These are phyloP conservation scores for Mortierella sp. DNA, from an alignment of 371 early-diverging fungal genomes.

Conservation along the genomic window DNA sequence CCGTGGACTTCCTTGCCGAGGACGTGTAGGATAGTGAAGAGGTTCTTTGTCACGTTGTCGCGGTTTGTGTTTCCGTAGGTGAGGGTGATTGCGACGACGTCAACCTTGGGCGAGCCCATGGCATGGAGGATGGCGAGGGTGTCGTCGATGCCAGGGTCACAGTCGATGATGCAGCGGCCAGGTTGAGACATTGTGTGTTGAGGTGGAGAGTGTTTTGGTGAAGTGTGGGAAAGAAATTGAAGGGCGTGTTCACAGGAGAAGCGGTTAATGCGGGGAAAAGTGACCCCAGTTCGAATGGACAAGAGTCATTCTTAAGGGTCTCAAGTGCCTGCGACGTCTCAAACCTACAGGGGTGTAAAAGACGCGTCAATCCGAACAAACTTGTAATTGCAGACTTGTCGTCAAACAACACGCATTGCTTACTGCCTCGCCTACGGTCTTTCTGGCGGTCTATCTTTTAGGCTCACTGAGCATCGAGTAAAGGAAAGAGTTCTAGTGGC, in stretches of 20 bases:
- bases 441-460: not conserved
- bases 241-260: too few species aligned
- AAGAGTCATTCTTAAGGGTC: slow-evolving; percentile 3
- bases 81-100: slow-evolving; percentile 65
- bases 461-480: not conserved
- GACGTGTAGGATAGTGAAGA: slow-evolving; percentile 50
- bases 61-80: slow-evolving; percentile 65
- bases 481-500: not conserved
- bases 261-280: not conserved
- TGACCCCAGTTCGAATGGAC: not conserved
- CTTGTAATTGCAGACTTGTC: too few species aligned
- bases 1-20: slow-evolving; percentile 55
- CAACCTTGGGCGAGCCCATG: slow-evolving; percentile 63
- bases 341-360: not conserved
- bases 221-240: not conserved
- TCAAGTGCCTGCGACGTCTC: not conserved
- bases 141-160: slow-evolving; percentile 68
- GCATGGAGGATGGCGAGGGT: slow-evolving; percentile 65
- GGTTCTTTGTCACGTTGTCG: slow-evolving; percentile 48
- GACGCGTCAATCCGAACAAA: too few species aligned
- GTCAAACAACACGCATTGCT: not conserved
- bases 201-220: not conserved
- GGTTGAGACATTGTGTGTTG: slow-evolving; percentile 16
- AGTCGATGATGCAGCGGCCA: slow-evolving; percentile 52
- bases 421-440: not conserved